A percentile compares a stretch with the other conserved stretches of the same genome.
Conservation (phyloP, 371 early-diverging fungal genomes). For the Mucor circinelloides region DNA sequence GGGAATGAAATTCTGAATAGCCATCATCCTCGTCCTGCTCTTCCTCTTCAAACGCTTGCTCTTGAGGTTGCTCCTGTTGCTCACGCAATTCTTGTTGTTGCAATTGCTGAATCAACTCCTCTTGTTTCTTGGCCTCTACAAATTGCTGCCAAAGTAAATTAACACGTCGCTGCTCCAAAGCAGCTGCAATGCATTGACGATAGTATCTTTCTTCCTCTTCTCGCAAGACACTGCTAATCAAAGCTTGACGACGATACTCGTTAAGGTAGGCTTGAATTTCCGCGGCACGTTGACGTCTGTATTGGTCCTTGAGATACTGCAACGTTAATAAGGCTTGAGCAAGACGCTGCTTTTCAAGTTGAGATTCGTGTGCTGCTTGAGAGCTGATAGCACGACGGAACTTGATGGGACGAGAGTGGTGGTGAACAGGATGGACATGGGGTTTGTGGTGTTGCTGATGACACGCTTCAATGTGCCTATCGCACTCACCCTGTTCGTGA, state of each 20-base stretch:
- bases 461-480: slow-evolving; percentile 14
- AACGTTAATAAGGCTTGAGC: slow-evolving; percentile 19
- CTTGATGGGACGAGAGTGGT: not conserved
- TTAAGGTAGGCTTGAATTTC: slow-evolving; percentile 32
- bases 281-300: slow-evolving; percentile 22
- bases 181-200: slow-evolving; percentile 32
- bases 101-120: not conserved
- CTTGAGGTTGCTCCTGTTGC: not conserved
- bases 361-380: slow-evolving; percentile 5
- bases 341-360: slow-evolving; percentile 22
- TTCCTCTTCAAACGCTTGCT: not conserved
- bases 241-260: slow-evolving; percentile 20
- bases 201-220: slow-evolving; percentile 33
- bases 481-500: slow-evolving; percentile 22
- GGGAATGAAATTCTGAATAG: slow-evolving; percentile 17
- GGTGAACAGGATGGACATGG: not conserved
- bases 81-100: not conserved
- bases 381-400: slow-evolving; percentile 9
- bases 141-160: slow-evolving; percentile 14
- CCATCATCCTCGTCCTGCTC: not conserved
- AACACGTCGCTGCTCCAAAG: slow-evolving; percentile 21
- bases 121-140: slow-evolving; percentile 4
- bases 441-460: not conserved
- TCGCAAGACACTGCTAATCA: slow-evolving; percentile 19
- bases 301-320: slow-evolving; percentile 17